Evolutionary conservation across 2,329 filamentous ascomycete species (phyloP), one percentile per base, ranked within the genome.

Genomic region (Phaeophleospora eucalypticola): DNA sequence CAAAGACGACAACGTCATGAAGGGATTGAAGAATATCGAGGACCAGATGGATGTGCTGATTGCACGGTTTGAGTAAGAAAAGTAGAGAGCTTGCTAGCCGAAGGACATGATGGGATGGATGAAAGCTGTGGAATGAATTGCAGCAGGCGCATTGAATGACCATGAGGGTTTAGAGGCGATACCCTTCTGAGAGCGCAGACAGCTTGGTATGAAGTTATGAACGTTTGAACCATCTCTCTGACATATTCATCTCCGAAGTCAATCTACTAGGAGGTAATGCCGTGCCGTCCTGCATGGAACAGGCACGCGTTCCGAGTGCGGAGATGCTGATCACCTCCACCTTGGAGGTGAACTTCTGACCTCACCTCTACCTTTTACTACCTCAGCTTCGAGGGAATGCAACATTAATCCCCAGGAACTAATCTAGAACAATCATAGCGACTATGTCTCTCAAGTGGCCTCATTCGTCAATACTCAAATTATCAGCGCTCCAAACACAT

Each of bases 1-100:
- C 0, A 84, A 86, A 0, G 93, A 98, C 65, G 84, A 95, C 69
- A 97, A 97, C 62, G 83, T 96, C 21, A 83, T 97, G 58, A 77
- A 82, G 48, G 77, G 86, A 45, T 68, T 94, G 52, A 60, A 58
- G 48, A 62, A 58, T 32, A 52, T 63, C 9, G 63, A 66, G 41
- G 51, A 57, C 21, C 59, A 63, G 54, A 60, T 65, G 54, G 59
- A 65, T 41, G 24, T 48, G 33, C 49, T 65, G 18, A 62, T 65
- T 37, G 53, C 53, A 4, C 50, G 53, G 18, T 56, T 64, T 36
- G 56, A 57, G 10, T 49, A 57, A 29, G 29, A 32, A 36, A 27
- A 16, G 12, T 14, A n/a, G 33, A n/a, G n/a, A 6, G 24, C 24
- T 29, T 29, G 24, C 24, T n/a, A n/a, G n/a, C n/a, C n/a, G n/a